phyloP scores from a whole-genome alignment of 768 basidiomycete species.

The Pleurotus djamor region DNA sequence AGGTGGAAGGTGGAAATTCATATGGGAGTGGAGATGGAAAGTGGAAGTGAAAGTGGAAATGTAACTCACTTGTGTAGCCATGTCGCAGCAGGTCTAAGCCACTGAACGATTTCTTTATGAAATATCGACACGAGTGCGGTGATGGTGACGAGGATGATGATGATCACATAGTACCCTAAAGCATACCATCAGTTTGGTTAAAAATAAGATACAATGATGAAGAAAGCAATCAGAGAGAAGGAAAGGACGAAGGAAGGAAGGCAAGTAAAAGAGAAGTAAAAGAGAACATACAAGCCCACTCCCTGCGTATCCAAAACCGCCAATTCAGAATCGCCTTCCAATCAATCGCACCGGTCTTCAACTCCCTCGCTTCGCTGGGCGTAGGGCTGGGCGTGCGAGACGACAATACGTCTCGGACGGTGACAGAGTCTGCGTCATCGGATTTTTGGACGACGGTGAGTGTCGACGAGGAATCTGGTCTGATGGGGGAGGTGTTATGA shows the following conservation, averaged over 20 bases:
- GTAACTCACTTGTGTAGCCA: conserved; percentile 65
- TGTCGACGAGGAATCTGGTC: not conserved
- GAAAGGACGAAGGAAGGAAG: too few relatives aligned
- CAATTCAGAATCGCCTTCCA: conserved; percentile 39
- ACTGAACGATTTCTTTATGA: conserved; percentile 69
- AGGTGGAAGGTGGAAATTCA: too few relatives aligned
- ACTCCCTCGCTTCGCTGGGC: conserved; percentile 51
- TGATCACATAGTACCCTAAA: conserved; percentile 50
- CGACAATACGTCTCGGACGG: conserved; percentile 10
- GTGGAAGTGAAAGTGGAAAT: not conserved
- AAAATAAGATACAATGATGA: not conserved
- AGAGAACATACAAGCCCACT: conserved; percentile 51
- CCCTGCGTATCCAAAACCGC: conserved; percentile 53
- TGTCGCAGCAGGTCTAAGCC: conserved; percentile 63
- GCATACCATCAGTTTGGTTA: not conserved
- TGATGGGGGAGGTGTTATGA: not conserved
- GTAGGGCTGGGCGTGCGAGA: conserved; percentile 62
- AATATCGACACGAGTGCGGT: conserved; percentile 56
- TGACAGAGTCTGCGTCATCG: conserved; percentile 9
- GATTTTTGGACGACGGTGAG: conserved; percentile 12
- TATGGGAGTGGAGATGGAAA: too few relatives aligned
- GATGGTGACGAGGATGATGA: conserved; percentile 43
- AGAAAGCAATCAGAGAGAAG: too few relatives aligned
- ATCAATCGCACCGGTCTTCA: conserved; percentile 37
- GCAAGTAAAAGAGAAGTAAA: too few relatives aligned